Evolutionary conservation across 306 rosid genomes (phyloP).

Genomic region (Quercus bicolor): DNA sequence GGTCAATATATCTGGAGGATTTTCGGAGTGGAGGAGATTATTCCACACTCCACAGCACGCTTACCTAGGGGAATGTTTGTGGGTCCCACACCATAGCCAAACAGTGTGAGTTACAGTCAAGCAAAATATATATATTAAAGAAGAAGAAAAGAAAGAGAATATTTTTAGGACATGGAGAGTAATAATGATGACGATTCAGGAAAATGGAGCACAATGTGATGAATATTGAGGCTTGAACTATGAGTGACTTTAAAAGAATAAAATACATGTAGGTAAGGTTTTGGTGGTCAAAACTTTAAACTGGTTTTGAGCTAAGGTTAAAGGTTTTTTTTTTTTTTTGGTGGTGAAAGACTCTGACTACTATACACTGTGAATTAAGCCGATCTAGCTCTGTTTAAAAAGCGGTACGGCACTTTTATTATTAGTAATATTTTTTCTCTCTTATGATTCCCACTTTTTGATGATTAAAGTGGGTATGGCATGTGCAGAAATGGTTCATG

Average conservation of each 20-base stretch:
- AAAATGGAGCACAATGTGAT: constrained; percentile 17
- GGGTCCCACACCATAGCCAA: constrained; percentile 46
- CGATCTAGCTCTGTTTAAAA: no score
- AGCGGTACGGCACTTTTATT: no score
- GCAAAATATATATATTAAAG: constrained; percentile 2
- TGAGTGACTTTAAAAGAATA: constrained; percentile 1
- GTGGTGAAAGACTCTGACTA: no score
- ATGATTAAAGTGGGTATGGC: not conserved
- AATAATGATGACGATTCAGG: constrained; percentile 31
- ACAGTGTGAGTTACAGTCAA: constrained; percentile 23
- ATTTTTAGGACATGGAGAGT: constrained; percentile 21
- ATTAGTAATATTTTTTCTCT: not conserved
- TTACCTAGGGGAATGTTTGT: constrained; percentile 66
- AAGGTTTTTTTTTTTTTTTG: not conserved
- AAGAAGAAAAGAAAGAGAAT: constrained; percentile 19
- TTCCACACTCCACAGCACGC: constrained; percentile 38
- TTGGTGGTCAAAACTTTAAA: not conserved
- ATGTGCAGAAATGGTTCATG: not conserved
- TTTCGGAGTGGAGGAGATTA: constrained; percentile 40
- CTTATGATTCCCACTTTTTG: not conserved
- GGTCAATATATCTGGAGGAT: constrained; percentile 20
- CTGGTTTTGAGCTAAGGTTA: not conserved
- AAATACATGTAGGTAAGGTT: not conserved
- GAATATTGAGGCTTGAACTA: constrained; percentile 3
- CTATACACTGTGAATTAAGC: no score